A percentile compares a stretch with the other conserved stretches of the same genome.
These are phyloP conservation scores for Lipomyces chichibuensis DNA, from an alignment of 805 yeast genomes.

Conservation along the genomic window DNA sequence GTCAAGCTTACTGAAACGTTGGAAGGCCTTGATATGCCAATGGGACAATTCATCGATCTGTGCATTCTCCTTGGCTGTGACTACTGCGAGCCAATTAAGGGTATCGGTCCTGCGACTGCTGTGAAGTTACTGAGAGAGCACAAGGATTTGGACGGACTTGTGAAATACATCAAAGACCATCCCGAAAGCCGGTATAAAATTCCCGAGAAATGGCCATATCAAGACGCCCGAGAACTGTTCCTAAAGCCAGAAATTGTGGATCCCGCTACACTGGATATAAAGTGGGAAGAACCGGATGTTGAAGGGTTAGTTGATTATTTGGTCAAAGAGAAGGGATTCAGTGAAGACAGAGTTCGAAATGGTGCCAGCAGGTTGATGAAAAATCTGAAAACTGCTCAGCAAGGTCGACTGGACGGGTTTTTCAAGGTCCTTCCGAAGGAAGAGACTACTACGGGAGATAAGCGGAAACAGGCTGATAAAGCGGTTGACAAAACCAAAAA, in stretches of 20 bases:
- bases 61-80: constrained; percentile 96
- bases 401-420: constrained; percentile 79
- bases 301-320: constrained; percentile 80
- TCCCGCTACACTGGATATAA: constrained; percentile 64
- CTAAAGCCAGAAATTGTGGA: constrained; percentile 76
- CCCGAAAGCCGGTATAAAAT: constrained; percentile 70
- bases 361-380: constrained; percentile 87
- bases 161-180: constrained; percentile 54
- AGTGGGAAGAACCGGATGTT: constrained; percentile 88
- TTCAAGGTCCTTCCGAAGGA: constrained; percentile 66
- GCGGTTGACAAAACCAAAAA: constrained; percentile 28
- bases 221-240: constrained; percentile 83
- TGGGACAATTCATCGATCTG: constrained; percentile 74
- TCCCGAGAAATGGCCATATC: constrained; percentile 94
- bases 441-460: constrained; percentile 41
- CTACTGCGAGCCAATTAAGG: constrained; percentile 92
- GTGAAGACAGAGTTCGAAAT: constrained; percentile 84
- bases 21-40: constrained; percentile 63
- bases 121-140: constrained; percentile 84
- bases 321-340: constrained; percentile 87
- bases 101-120: constrained; percentile 96
- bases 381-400: constrained; percentile 81
- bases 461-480: constrained; percentile 43
- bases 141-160: constrained; percentile 75
- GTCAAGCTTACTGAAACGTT: constrained; percentile 67